Percentiles rank a stretch among this genome's conserved stretches.
Evolutionary conservation across 2,329 filamentous ascomycete species (phyloP).

Genomic region (Xylaria sp.): DNA sequence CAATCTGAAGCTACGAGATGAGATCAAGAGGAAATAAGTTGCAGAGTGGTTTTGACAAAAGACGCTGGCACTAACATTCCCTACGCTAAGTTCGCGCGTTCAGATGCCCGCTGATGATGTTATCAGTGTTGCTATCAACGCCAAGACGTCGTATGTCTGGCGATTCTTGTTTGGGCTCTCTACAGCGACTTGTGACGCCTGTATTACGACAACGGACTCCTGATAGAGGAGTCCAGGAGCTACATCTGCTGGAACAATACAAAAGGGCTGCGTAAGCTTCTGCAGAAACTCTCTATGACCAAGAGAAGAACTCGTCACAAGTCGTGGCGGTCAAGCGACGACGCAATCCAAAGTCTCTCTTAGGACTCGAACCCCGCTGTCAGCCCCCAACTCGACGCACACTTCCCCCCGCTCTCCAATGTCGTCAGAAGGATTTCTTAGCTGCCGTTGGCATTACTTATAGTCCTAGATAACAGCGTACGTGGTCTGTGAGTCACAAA

Average conservation of each 20-base stretch:
- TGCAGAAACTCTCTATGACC: slow-evolving; percentile 3
- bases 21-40: neutral
- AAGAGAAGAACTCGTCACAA: slow-evolving; percentile 25
- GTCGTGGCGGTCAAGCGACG: slow-evolving; percentile 26
- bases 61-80: neutral
- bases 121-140: slow-evolving; percentile 21
- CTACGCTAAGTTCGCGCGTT: neutral
- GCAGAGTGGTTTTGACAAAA: slow-evolving; percentile 5
- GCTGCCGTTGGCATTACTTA: neutral
- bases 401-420: slow-evolving; percentile 28
- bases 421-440: slow-evolving; percentile 20
- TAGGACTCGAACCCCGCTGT: slow-evolving; percentile 25
- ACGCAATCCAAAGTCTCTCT: slow-evolving; percentile 12
- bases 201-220: slow-evolving; percentile 24
- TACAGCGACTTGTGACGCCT: slow-evolving; percentile 16
- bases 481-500: slow-evolving; percentile 23
- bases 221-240: slow-evolving; percentile 14
- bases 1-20: slow-evolving; percentile 1
- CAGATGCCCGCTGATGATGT: slow-evolving; percentile 14
- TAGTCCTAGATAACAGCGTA: neutral
- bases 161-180: slow-evolving; percentile 9
- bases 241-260: slow-evolving; percentile 22
- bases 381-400: slow-evolving; percentile 24
- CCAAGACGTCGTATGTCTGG: slow-evolving; percentile 17
- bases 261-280: slow-evolving; percentile 43